Base-by-base conservation (phyloP, 139 green algal species). In the Edaphochlamys debaryana region DNA sequence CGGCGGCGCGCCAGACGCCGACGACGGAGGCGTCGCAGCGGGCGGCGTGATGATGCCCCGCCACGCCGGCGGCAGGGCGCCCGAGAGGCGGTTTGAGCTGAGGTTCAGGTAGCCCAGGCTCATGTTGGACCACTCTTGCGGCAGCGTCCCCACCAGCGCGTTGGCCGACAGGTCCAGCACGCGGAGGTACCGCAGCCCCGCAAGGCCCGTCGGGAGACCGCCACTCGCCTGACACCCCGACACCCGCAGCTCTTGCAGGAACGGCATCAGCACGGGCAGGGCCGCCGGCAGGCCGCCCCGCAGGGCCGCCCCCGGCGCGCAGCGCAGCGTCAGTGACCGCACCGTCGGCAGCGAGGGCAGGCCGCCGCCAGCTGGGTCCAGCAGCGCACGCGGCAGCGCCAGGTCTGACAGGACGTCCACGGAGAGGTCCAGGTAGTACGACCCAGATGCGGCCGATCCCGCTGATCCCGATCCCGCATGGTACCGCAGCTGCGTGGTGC, bases 51-150 rank as follows among this genome's bases (percentile, higher is more conserved):
- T 7, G 27, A 84, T 41, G 27, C 29, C 25, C 27, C 40, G 42
- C 82, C 82, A 87, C 6, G 82, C 34, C 0, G 42, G 30, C 11
- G 82, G 82, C 54, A 87, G 75, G 6, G 67, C 37, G 29, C 82
- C 82, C 3, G 27, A 36, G 4, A 90, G 80, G 27, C 9, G 23
- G 63, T 90, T 90, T 37, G 3, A 13, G 0, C 73, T 85, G 36
- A 90, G 75, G 67, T 88, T 88, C 30, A 88, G 83, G 75, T 84
- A 76, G 54, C 38, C 75, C 4, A 88, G 75, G n/a, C 27, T 56
- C 67, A 88, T 38, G 68, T 36, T 69, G 37, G 3, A 27, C 72
- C 84, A 85, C 17, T 15, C 11, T 3, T 34, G 1, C 34, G 80
- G 80, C 34, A 86, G 36, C 29, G 25, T 8, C 0, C 80, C 71